Evolutionary conservation across 768 basidiomycete species (phyloP), one percentile per base, ranked within the genome.

Genomic region (Amanita subjunquillea): DNA sequence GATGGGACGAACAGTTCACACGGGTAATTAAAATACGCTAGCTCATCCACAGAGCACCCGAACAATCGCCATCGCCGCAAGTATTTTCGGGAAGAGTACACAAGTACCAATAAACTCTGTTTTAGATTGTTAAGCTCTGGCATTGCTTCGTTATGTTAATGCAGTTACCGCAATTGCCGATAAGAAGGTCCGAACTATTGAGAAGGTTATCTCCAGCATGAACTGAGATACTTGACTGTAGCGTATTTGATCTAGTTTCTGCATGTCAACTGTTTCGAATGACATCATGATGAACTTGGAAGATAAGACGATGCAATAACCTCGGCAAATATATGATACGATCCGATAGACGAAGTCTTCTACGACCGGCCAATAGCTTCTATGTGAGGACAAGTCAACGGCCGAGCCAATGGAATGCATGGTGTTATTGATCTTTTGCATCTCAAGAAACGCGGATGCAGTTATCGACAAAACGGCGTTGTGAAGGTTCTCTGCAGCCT

Each of bases 361-460:
- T 55, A 58, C 32, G 17, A 56, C 13, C 10, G 53, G 53, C 42
- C 42, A 25, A 15, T 51, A 44, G 34, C 40, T 50, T 27, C 34
- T 43, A 25, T 54, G 41, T 51, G 58, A 45, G 50, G 55, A 40
- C 4, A 23, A 43, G 1, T 20, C 39, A 13, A 76, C 55, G 5
- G 61, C 62, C 44, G 65, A 61, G 34, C 64, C 64, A 20, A 75
- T 57, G 6, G 64, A 58, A 13, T 54, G 57, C 3, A 73, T 68
- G 20, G 80, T 75, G 17, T 61, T 67, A 45, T 75, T 78, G 50
- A 83, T 72, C 53, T 68, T 70, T 50, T 70, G 65, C 36, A 82
- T 62, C 56, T 78, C 77, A 13, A 57, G 53, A 20, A 67, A 70
- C 2, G 76, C 68, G 8, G 66, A 68, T 30, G 60, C 58, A 1